Base-by-base conservation (phyloP, 2,329 filamentous ascomycete species). In the Erysiphe neolycopersici region DNA sequence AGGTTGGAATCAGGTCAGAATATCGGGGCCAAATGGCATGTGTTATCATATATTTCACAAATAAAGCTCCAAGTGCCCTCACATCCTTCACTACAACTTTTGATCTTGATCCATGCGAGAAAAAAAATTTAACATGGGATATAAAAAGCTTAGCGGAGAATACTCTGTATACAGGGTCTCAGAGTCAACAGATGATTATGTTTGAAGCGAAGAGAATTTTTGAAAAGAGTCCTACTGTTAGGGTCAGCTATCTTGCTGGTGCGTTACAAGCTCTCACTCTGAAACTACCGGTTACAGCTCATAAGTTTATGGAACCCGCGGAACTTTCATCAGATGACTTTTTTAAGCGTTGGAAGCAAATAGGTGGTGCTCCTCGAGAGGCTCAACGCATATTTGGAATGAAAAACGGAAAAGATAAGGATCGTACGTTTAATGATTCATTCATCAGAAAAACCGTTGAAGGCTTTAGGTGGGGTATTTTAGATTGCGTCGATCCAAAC, bases 291-390 rank as follows among this genome's bases (percentile, higher is more conserved):
- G 71, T 98, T 4, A 66, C 81, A 0, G 71, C 87, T 44, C 87
- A 95, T 61, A 93, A 94, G 58, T 98, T 93, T 56, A 94, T 95
- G 84, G 85, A 94, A 49, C 73, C 81, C 0, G 85, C 89, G 0
- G 78, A 89, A 45, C 65, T 98, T 35, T 72, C 72, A 6, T 74
- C 78, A 0, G 89, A 98, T 43, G 89, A 98, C 57, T 98, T 95
- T 62, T 98, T 98, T 71, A 94, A 91, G 66, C 70, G 91, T 43
- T 98, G 89, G 89, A 91, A 93, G 66, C 89, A 98, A 62, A 95
- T 98, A 53, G 89, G 89, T 12, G 83, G 80, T 5, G 73, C 73
- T 1, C 77, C 85, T 1, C 72, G 91, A 29, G 91, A 98, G 60
- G 76, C 81, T 0, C 89, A 98, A 58, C 71, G 71, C 41, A 83